phyloP scores from a whole-genome alignment of 768 basidiomycete genomes.

The Suillus cothurnatus region DNA sequence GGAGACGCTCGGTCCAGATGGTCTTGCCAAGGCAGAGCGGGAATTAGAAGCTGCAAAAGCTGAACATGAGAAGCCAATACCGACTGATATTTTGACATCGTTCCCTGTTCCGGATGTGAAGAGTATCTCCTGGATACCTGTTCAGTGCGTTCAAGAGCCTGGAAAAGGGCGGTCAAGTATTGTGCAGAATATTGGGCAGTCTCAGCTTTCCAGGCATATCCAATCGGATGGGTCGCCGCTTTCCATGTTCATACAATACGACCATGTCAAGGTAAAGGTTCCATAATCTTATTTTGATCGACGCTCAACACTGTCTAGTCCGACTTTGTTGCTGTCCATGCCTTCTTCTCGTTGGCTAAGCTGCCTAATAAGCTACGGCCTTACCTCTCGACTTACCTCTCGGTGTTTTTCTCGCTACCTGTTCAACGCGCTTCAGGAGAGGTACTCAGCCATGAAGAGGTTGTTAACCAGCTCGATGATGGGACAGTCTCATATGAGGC shows the following conservation, averaged over 20 bases:
- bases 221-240: conserved; percentile 65
- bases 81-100: conserved; percentile 72
- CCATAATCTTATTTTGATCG: conserved; percentile 6
- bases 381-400: conserved; percentile 78
- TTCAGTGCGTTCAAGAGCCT: conserved; percentile 64
- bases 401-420: conserved; percentile 88
- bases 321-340: conserved; percentile 85
- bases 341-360: conserved; percentile 73
- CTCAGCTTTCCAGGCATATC: conserved; percentile 62
- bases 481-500: conserved; percentile 88
- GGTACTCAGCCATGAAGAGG: conserved; percentile 80
- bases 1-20: conserved; percentile 72
- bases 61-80: conserved; percentile 84
- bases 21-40: conserved; percentile 68
- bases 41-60: conserved; percentile 81
- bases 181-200: conserved; percentile 33
- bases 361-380: conserved; percentile 78
- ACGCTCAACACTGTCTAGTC: conserved; percentile 53
- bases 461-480: conserved; percentile 86
- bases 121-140: conserved; percentile 90
- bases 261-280: conserved; percentile 78
- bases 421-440: conserved; percentile 72
- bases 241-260: conserved; percentile 92
- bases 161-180: conserved; percentile 47
- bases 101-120: conserved; percentile 94